Conservation (phyloP, 208 protist species). For the Leishmania gerbilli region DNA sequence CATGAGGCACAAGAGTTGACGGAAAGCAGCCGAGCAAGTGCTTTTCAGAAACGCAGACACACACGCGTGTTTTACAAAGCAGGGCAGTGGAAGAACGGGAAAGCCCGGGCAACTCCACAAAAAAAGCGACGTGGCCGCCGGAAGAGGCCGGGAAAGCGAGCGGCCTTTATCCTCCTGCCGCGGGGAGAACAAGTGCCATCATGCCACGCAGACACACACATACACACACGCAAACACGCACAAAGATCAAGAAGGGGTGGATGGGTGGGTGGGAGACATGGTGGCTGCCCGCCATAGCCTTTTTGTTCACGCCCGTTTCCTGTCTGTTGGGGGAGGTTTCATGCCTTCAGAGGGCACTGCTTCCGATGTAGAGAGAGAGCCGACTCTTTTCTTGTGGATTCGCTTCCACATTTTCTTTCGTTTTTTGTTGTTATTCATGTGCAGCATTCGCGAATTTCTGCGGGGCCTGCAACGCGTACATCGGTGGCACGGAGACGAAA, state of each 20-base stretch:
- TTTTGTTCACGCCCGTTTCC: background rate
- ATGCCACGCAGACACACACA: background rate
- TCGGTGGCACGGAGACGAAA: conserved; percentile 1
- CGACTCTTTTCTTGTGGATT: background rate
- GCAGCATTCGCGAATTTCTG: background rate
- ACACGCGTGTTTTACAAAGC: no score
- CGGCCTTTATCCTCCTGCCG: background rate
- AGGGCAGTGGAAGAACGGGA: no score
- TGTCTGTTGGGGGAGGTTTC: no score
- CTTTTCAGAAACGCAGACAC: no score
- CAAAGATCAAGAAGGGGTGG: no score
- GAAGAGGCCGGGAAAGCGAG: no score
- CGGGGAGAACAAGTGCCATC: background rate
- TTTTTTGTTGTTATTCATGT: background rate
- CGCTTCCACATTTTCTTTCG: background rate
- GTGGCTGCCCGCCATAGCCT: background rate
- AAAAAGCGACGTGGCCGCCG: no score
- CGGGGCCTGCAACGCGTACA: background rate
- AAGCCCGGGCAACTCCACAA: no score
- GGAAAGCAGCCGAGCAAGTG: no score
- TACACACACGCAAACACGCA: no score
- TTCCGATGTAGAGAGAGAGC: background rate
- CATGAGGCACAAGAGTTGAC: no score
- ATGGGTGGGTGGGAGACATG: background rate
- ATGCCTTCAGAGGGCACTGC: background rate